phyloP scores from a whole-genome alignment of 2,329 filamentous ascomycete genomes.

The Fusarium sp. region DNA sequence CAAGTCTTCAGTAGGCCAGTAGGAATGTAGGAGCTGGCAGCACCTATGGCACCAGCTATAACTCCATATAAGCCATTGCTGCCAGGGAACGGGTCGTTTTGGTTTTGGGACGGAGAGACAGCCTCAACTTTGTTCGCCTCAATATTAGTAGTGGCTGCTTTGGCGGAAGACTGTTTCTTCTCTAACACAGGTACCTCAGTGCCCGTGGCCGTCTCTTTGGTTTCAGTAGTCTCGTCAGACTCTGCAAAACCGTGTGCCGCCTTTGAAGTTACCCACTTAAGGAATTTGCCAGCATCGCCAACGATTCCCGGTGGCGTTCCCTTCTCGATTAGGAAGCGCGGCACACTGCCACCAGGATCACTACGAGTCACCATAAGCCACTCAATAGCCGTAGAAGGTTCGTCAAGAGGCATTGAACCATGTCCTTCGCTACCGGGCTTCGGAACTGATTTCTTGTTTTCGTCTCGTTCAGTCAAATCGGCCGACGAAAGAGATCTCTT shows the following conservation, averaged over 20 bases:
- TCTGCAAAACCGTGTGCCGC: slow-evolving; percentile 51
- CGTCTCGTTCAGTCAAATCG: slow-evolving; percentile 45
- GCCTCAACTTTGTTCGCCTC: slow-evolving; percentile 50
- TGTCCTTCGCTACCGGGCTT: slow-evolving; percentile 31
- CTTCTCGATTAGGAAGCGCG: slow-evolving; percentile 90
- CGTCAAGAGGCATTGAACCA: slow-evolving; percentile 36
- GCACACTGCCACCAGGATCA: slow-evolving; percentile 89
- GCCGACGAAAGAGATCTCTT: slow-evolving; percentile 51
- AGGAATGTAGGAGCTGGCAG: slow-evolving; percentile 61
- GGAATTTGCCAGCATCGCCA: slow-evolving; percentile 81
- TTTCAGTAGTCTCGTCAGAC: slow-evolving; percentile 23
- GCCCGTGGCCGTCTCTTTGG: slow-evolving; percentile 4
- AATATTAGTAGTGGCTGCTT: slow-evolving; percentile 28
- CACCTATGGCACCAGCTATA: slow-evolving; percentile 64
- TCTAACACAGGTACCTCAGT: slow-evolving; percentile 6
- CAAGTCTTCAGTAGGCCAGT: slow-evolving; percentile 50
- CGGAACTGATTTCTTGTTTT: slow-evolving; percentile 42
- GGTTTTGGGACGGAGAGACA: slow-evolving; percentile 26
- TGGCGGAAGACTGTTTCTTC: slow-evolving; percentile 6
- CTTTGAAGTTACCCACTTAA: slow-evolving; percentile 74
- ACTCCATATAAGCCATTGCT: slow-evolving; percentile 66
- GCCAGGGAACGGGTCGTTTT: slow-evolving; percentile 51
- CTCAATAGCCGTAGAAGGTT: slow-evolving; percentile 68
- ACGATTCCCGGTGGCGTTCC: slow-evolving; percentile 86
- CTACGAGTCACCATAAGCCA: slow-evolving; percentile 95